Evolutionary conservation across 2,329 filamentous ascomycete genomes (phyloP), one percentile per base, ranked within the genome.

Genomic region (Talaromyces verruculosus): DNA sequence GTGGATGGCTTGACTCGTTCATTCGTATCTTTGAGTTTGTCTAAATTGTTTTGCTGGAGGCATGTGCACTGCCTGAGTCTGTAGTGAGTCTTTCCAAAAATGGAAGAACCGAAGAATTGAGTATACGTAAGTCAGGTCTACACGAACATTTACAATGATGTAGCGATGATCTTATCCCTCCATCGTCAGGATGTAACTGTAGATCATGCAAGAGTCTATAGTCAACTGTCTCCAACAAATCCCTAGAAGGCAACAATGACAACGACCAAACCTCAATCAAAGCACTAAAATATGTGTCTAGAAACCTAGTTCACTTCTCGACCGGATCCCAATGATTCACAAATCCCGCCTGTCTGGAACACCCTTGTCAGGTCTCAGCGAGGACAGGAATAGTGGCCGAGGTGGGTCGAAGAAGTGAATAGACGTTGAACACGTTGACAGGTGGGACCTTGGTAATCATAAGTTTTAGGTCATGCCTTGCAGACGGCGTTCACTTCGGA

Each of bases 371-470:
- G 53, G 33, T 8, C 33, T 57, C 33, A 57, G 30, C 10, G 4
- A 57, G 17, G 28, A 37, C 33, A 5, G 53, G 53, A 22, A 22
- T 57, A 37, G 53, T 57, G n/a, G 33, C 53, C 19, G 53, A 19
- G 33, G 33, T 57, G 53, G 51, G 4, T n/a, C 53, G 10, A 25
- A 39, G 10, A 39, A 39, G n/a, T 57, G 53, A 57, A 57, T 57
- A 37, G n/a, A 39, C 11, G 19, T 57, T 30, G 53, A 57, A 57
- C 53, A 37, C 53, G 53, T 57, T 57, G 53, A 37, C 53, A 57
- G 11, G 25, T 15, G 49, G 10, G 25, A 2, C 53, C 33, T 10
- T 11, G 19, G 13, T 39, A 39, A 37, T 37, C 30, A 57, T 57
- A 33, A 2, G 6, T 33, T 22, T 22, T 39, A 25, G 19, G 10